Conservation (phyloP, 129 eudicot genomes). For the Lactuca sativa region DNA sequence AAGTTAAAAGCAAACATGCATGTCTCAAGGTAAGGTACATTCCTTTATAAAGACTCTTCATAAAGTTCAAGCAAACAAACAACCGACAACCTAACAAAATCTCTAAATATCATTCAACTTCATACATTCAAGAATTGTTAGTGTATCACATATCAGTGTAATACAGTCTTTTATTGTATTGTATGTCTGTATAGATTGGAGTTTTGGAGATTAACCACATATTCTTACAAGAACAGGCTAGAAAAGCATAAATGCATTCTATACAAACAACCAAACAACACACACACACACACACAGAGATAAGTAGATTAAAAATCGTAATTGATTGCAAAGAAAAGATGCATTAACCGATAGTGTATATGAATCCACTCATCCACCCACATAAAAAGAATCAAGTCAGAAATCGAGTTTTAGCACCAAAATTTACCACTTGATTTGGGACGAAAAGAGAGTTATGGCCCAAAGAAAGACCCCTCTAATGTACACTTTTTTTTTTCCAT, state of each 20-base stretch:
- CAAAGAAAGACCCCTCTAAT: conserved; percentile 41
- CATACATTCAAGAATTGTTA: too few species aligned
- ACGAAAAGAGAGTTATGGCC: conserved; percentile 22
- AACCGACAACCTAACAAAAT: too few species aligned
- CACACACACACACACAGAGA: neutral
- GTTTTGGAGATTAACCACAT: too few species aligned
- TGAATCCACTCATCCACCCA: conserved; percentile 17
- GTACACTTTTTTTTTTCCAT: conserved; percentile 37
- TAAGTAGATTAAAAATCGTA: conserved; percentile 7
- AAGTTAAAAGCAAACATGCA: too few species aligned
- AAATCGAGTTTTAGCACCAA: conserved; percentile 25
- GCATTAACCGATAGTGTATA: neutral
- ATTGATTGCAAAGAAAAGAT: neutral
- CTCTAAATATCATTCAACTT: too few species aligned
- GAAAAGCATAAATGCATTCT: neutral
- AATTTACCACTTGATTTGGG: conserved; percentile 24
- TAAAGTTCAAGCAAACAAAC: too few species aligned
- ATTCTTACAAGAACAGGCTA: too few species aligned
- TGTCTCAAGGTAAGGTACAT: too few species aligned
- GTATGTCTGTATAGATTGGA: too few species aligned
- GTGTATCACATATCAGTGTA: too few species aligned
- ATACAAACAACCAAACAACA: conserved; percentile 4
- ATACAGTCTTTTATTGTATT: too few species aligned
- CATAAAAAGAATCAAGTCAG: conserved; percentile 18
- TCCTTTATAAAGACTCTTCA: too few species aligned